phyloP scores from a whole-genome alignment of 495 filamentous ascomycete species.

The Apodospora peruviana region DNA sequence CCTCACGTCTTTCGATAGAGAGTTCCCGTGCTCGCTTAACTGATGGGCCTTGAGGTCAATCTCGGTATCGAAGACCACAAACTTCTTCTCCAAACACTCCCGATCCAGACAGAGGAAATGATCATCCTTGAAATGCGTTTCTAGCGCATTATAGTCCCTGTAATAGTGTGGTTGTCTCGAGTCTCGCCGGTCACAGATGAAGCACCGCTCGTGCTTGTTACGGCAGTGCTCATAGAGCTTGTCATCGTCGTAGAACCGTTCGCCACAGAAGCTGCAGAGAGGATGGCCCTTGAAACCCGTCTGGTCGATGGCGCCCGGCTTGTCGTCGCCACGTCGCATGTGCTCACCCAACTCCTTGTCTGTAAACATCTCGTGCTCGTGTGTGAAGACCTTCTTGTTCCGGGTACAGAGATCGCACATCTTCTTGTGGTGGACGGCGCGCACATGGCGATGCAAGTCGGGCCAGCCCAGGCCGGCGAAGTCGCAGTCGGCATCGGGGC shows the following conservation, averaged over 20 bases:
- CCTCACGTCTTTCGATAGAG: constrained; percentile 61
- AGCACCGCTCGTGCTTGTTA: constrained; percentile 88
- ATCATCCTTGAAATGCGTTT: constrained; percentile 77
- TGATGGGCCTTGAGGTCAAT: constrained; percentile 72
- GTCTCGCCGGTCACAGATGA: constrained; percentile 79
- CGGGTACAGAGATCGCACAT: constrained; percentile 94
- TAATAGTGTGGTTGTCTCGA: constrained; percentile 77
- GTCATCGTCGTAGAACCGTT: constrained; percentile 92
- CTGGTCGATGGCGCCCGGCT: constrained; percentile 84
- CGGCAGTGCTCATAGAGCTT: constrained; percentile 91
- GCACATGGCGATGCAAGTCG: constrained; percentile 88
- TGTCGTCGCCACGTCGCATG: constrained; percentile 85
- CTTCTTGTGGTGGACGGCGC: constrained; percentile 69
- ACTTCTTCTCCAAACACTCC: constrained; percentile 94
- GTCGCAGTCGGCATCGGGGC: constrained; percentile 78
- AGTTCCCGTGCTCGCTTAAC: constrained; percentile 29
- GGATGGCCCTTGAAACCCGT: constrained; percentile 96
- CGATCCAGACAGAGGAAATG: constrained; percentile 81
- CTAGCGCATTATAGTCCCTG: constrained; percentile 74
- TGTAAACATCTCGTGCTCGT: constrained; percentile 94
- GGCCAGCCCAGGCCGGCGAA: constrained; percentile 89
- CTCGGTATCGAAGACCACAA: constrained; percentile 92
- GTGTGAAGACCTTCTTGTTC: constrained; percentile 97
- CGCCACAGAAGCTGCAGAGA: constrained; percentile 85
- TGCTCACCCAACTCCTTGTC: constrained; percentile 75